phyloP scores from a whole-genome alignment of 2,329 filamentous ascomycete genomes.

The Colletotrichum costaricense region DNA sequence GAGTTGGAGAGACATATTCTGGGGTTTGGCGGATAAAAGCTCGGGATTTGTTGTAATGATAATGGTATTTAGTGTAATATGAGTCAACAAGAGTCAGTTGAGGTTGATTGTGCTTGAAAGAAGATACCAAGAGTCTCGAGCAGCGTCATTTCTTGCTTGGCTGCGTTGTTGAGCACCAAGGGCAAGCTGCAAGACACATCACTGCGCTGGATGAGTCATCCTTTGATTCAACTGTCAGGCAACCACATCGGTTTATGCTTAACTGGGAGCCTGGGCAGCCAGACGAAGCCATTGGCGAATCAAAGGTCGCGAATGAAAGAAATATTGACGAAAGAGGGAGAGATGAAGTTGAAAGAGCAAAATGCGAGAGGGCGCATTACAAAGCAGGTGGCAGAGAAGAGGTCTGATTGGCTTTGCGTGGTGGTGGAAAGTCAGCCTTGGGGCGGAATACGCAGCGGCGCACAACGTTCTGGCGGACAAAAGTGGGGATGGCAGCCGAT shows the following conservation, averaged over 20 bases:
- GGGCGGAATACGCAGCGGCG: constrained; percentile 29
- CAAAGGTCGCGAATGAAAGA: not conserved
- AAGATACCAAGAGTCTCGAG: not conserved
- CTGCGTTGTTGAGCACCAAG: not conserved
- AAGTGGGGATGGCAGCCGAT: not conserved
- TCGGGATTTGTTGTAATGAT: accelerated
- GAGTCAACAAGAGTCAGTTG: not conserved
- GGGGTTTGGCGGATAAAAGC: not conserved
- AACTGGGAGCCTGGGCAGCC: not conserved
- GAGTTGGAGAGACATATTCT: constrained; percentile 23
- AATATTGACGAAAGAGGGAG: not conserved
- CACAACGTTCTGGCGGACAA: not conserved
- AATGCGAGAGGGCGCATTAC: not conserved
- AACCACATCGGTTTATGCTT: not conserved
- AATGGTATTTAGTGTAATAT: accelerated
- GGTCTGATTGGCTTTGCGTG: not conserved
- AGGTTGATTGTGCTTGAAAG: not conserved
- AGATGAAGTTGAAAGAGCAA: not conserved
- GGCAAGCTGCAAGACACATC: not conserved
- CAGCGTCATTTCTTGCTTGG: not conserved
- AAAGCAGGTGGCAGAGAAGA: not conserved
- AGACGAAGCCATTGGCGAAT: not conserved
- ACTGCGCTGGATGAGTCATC: not conserved
- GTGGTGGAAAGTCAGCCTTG: not conserved
- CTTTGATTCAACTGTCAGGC: not conserved